A percentile compares a stretch with the other conserved stretches of the same genome.
phyloP scores from a whole-genome alignment of 2,329 filamentous ascomycete species.

The Drechslerella stenobrocha region DNA sequence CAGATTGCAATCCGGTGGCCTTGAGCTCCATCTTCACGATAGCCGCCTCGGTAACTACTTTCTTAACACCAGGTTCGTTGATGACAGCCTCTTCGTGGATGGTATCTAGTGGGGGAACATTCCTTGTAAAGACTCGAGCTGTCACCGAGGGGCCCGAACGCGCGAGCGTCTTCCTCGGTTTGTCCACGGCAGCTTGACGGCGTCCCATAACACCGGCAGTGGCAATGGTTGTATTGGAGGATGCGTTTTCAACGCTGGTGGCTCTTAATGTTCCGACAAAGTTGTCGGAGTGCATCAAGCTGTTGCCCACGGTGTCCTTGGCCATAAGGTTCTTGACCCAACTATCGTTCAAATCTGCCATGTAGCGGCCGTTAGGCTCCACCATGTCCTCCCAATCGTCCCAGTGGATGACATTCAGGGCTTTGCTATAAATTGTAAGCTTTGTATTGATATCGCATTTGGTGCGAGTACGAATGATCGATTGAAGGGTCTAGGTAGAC shows the following conservation, averaged over 20 bases:
- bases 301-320: background rate
- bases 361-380: conserved; percentile 20
- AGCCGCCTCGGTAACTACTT: too few relatives aligned
- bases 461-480: conserved; percentile 14
- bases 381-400: conserved; percentile 44
- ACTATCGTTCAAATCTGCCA: conserved; percentile 33
- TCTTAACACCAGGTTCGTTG: too few relatives aligned
- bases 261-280: background rate
- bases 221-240: background rate
- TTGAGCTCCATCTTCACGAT: too few relatives aligned
- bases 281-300: background rate
- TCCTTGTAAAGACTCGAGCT: background rate
- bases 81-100: too few relatives aligned
- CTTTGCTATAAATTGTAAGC: conserved; percentile 23
- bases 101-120: too few relatives aligned
- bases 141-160: background rate
- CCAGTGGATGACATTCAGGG: conserved; percentile 31
- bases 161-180: background rate
- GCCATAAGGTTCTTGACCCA: conserved; percentile 11
- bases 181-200: background rate
- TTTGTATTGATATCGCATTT: conserved; percentile 8
- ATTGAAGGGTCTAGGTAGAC: conserved; percentile 9
- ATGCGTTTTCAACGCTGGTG: background rate
- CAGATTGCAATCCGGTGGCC: too few relatives aligned
- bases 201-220: background rate